These are phyloP conservation scores for Helotiales sp. DNA, from an alignment of 2,329 filamentous ascomycete genomes.

Conservation along the genomic window DNA sequence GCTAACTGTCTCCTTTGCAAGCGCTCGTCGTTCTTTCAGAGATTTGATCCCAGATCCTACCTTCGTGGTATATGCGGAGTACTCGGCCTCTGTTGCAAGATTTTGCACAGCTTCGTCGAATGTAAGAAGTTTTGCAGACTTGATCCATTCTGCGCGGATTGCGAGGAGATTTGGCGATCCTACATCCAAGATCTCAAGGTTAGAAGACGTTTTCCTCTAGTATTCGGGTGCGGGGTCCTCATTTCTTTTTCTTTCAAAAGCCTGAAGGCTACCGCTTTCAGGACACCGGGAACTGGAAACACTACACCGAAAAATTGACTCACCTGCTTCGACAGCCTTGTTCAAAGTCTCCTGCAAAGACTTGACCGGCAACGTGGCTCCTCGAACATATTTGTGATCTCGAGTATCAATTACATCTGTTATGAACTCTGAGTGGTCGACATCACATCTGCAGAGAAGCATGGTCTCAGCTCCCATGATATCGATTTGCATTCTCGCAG, in stretches of 20 bases:
- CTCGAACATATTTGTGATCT: constrained; percentile 42
- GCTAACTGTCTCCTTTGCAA: constrained; percentile 28
- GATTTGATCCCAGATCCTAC: constrained; percentile 9
- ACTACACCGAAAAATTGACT: no score
- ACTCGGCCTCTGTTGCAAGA: constrained; percentile 30
- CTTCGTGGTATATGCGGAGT: constrained; percentile 27
- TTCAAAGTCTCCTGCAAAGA: constrained; percentile 31
- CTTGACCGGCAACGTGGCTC: constrained; percentile 37
- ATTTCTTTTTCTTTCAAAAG: no score
- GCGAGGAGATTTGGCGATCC: constrained; percentile 29
- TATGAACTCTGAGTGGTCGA: constrained; percentile 41
- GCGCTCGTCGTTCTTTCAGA: constrained; percentile 9
- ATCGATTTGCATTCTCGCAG: constrained; percentile 41
- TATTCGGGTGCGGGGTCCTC: no score
- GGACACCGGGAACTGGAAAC: no score
- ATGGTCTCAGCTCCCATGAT: constrained; percentile 42
- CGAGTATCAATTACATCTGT: constrained; percentile 39
- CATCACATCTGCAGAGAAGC: constrained; percentile 41
- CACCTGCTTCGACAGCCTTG: constrained; percentile 28
- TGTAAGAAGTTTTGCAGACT: constrained; percentile 33
- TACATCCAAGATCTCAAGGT: no score
- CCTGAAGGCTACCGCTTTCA: no score
- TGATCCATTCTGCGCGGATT: constrained; percentile 37
- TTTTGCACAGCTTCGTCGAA: constrained; percentile 39
- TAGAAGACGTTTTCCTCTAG: no score